phyloP scores from a whole-genome alignment of 805 yeast species.

The Clavispora carvajalis region DNA sequence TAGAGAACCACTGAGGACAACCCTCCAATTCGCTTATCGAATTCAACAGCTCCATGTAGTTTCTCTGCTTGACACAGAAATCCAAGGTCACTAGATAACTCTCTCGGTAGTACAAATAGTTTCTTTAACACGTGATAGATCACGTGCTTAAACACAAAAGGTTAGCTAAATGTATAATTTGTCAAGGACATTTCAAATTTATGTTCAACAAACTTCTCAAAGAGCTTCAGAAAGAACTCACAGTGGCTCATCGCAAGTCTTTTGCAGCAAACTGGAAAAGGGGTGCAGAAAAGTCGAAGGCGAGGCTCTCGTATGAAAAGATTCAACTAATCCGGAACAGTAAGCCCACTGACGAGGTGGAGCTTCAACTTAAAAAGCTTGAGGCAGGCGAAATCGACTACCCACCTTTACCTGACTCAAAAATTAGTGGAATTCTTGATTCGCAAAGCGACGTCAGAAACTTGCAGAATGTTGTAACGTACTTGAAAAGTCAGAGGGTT shows the following conservation, averaged over 20 bases:
- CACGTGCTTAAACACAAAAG: background rate
- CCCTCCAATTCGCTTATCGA: too few relatives aligned
- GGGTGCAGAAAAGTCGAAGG: conserved; percentile 39
- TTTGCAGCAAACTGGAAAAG: conserved; percentile 35
- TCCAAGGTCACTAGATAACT: too few relatives aligned
- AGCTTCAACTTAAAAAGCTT: conserved; percentile 21
- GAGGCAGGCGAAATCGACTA: conserved; percentile 12
- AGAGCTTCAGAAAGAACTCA: conserved; percentile 36
- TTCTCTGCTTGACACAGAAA: too few relatives aligned
- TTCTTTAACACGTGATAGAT: background rate
- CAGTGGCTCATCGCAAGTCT: conserved; percentile 30
- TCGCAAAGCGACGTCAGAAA: conserved; percentile 23
- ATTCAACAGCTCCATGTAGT: too few relatives aligned
- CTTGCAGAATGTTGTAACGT: conserved; percentile 55
- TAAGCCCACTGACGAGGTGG: conserved; percentile 30
- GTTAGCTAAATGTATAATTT: background rate
- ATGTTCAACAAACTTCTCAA: conserved; percentile 16
- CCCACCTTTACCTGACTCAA: conserved; percentile 7
- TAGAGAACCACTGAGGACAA: too few relatives aligned
- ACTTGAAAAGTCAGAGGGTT: conserved; percentile 64
- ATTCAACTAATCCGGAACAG: conserved; percentile 38
- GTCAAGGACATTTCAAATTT: background rate
- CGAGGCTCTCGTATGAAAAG: conserved; percentile 45
- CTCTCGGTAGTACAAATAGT: too few relatives aligned
- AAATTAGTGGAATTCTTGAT: conserved; percentile 6